Evolutionary conservation across 495 filamentous ascomycete genomes (phyloP).

Genomic region (Neurospora sp.): DNA sequence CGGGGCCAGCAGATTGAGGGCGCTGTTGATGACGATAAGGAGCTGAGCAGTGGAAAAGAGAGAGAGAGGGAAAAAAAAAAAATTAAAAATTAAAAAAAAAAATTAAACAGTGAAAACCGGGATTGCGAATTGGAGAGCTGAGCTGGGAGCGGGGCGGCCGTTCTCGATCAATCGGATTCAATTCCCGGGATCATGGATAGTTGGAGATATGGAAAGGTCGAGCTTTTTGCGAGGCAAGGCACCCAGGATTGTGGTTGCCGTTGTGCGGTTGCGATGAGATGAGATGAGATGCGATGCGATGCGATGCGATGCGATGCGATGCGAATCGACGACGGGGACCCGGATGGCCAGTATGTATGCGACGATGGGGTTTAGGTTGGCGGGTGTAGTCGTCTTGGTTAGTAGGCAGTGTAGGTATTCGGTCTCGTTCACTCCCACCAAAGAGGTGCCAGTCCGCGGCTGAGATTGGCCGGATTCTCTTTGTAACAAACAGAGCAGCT

Average conservation of each 20-base stretch:
- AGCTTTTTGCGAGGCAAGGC: not conserved
- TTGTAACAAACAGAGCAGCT: not conserved
- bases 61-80: too few relatives aligned
- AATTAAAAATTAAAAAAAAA: too few relatives aligned
- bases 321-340: not conserved
- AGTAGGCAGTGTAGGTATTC: not conserved
- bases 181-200: not conserved
- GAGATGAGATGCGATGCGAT: not conserved
- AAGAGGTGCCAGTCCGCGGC: not conserved
- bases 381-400: not conserved
- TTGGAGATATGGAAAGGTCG: not conserved
- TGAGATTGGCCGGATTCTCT: not conserved
- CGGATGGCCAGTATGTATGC: not conserved
- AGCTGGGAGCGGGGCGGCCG: not conserved
- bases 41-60: not conserved
- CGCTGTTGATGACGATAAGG: not conserved
- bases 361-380: not conserved
- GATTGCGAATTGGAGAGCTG: not conserved
- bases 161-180: not conserved
- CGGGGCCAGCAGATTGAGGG: not conserved
- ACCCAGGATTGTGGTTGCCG: not conserved
- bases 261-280: not conserved
- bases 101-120: not conserved
- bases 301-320: not conserved
- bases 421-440: not conserved